phyloP scores from a whole-genome alignment of 495 filamentous ascomycete species.

The Penicillium riverlandense region DNA sequence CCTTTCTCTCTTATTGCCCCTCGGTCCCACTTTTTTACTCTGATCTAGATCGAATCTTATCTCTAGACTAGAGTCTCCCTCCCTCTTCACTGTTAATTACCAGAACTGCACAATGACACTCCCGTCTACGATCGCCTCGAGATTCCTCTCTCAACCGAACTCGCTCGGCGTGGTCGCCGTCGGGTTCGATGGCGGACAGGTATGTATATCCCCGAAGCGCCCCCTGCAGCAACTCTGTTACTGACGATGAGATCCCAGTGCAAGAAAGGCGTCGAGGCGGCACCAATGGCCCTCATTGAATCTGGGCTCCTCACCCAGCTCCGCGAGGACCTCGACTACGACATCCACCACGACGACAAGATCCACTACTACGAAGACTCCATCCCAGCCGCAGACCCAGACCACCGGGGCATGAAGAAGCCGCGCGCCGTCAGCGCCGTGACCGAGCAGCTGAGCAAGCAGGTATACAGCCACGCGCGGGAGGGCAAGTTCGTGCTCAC shows the following conservation, averaged over 20 bases:
- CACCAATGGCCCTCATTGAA: constrained; percentile 84
- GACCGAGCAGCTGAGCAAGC: constrained; percentile 68
- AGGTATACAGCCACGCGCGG: constrained; percentile 82
- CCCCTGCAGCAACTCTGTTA: neutral
- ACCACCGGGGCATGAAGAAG: constrained; percentile 86
- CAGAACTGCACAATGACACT: constrained; percentile 43
- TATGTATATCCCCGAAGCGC: constrained; percentile 32
- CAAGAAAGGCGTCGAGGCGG: constrained; percentile 89
- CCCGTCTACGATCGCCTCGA: constrained; percentile 68
- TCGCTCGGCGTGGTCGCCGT: constrained; percentile 91
- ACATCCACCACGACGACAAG: constrained; percentile 72
- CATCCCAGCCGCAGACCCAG: constrained; percentile 59
- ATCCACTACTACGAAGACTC: constrained; percentile 79
- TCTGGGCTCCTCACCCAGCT: constrained; percentile 82
- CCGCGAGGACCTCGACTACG: constrained; percentile 77
- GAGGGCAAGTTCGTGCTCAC: constrained; percentile 86
- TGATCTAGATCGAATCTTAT: constrained; percentile 22
- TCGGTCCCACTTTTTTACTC: constrained; percentile 12
- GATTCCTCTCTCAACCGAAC: constrained; percentile 70
- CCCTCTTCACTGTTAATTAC: neutral
- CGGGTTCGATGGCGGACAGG: constrained; percentile 95
- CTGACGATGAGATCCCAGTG: constrained; percentile 42
- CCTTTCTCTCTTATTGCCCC: constrained; percentile 8
- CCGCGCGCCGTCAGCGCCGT: constrained; percentile 82
- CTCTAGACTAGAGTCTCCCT: constrained; percentile 9